Base-by-base conservation (phyloP, 805 yeast genomes). In the Pichia kluyveri region DNA sequence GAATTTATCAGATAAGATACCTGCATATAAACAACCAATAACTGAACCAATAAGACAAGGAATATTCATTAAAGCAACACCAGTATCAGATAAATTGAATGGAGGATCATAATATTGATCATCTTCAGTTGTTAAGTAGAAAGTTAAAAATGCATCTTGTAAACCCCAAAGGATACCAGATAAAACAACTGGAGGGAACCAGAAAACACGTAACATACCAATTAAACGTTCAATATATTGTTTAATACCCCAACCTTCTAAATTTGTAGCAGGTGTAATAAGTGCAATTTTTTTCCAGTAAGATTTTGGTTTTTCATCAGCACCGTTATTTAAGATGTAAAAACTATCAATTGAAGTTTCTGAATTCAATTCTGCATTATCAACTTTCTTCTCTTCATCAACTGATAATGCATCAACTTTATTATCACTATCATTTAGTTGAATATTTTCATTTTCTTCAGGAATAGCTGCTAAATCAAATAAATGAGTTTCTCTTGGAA, bases 101-200 rank as follows among this genome's bases (percentile, higher is more conserved):
- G 93, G 91, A 0, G 73, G 72, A 48, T 73, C 81, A 45, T 79
- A 78, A 66, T 79, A 84, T 53, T 70, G 68, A 47, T 80, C 80
- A 51, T 83, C 89, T 60, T 83, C 86, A 11, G 86, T 77, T 3
- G 90, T 83, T 52, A 85, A 63, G 62, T 83, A 85, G 56, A 85
- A 84, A 0, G 90, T 78, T 53, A 84, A 70, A 59, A 83, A 80
- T 0, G 88, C 85, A 59, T 83, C 88, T 61, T 84, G 91, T 49
- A 80, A 70, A 41, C 91, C 91, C 91, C 91, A 85, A 53, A 83
- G 77, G n/a, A 81, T 51, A 44, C 87, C 86, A 2, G 85, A 78
- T 26, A 78, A 66, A 56, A 82, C 66, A 14, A 79, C 82, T 2
- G 86, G 83, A 2, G 86, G 86, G 59, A 79, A 79, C 54, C 66